These are phyloP conservation scores for Fusarium sp. DNA, from an alignment of 2,329 filamentous ascomycete species.

Conservation along the genomic window DNA sequence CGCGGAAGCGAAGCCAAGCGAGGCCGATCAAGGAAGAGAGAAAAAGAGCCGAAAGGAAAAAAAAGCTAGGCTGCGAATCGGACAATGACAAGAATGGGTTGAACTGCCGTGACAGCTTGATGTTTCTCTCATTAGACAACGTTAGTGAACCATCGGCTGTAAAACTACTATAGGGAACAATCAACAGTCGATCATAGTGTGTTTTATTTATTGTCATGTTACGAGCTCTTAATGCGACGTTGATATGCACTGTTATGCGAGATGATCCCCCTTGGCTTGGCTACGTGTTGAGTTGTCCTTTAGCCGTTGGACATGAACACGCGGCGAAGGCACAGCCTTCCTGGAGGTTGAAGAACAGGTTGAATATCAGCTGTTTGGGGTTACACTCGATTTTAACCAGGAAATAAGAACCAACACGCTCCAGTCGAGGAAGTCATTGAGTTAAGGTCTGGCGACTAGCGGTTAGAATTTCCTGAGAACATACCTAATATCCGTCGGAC, in stretches of 20 bases:
- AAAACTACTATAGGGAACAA: conserved; percentile 17
- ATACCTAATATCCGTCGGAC: background rate
- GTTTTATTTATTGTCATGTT: conserved; percentile 11
- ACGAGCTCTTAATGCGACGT: conserved; percentile 11
- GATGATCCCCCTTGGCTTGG: conserved; percentile 13
- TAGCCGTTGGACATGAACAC: conserved; percentile 30
- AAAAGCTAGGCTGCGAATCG: background rate
- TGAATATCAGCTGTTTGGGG: background rate
- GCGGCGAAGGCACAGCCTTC: conserved; percentile 23
- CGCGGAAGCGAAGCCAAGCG: conserved; percentile 14
- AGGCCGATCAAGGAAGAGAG: conserved; percentile 3
- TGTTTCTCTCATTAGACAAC: background rate
- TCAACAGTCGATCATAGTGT: conserved; percentile 19
- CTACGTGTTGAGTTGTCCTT: conserved; percentile 15
- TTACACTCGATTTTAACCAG: conserved; percentile 7
- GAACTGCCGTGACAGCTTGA: conserved; percentile 10
- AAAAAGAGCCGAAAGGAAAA: conserved; percentile 1
- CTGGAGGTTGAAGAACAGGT: background rate
- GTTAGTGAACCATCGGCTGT: background rate
- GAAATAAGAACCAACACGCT: conserved; percentile 5
- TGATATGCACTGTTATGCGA: conserved; percentile 22
- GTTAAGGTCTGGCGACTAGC: background rate
- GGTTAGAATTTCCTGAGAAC: background rate
- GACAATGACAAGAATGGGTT: conserved; percentile 1
- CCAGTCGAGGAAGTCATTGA: background rate